Conservation (phyloP, 1,284 basidiomycete genomes). For the Irpex lacteus region DNA sequence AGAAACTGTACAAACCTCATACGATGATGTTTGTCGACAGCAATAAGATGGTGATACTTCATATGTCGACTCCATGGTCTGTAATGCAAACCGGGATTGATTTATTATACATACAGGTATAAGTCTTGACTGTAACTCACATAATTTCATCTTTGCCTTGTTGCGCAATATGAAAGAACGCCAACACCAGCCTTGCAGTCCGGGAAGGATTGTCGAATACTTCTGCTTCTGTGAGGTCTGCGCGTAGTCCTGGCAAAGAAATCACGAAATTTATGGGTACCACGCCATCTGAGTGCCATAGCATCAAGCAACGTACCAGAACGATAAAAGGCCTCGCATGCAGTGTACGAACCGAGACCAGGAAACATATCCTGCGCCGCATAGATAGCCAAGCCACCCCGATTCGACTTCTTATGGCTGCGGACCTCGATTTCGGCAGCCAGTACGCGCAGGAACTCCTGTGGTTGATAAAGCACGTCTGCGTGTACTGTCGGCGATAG, state of each 20-base stretch:
- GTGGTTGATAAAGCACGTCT: background rate
- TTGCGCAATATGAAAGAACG: background rate
- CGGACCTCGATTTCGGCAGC: background rate
- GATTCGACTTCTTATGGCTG: background rate
- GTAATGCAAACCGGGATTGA: background rate
- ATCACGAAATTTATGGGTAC: background rate
- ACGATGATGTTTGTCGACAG: background rate
- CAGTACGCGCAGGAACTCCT: background rate
- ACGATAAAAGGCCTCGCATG: background rate
- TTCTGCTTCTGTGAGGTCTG: background rate
- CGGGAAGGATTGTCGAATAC: background rate
- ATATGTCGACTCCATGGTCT: background rate
- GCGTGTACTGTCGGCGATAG: background rate
- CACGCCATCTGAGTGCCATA: background rate
- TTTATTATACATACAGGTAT: background rate
- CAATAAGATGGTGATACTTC: background rate
- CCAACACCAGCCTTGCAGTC: background rate
- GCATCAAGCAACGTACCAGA: background rate
- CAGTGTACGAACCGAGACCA: background rate
- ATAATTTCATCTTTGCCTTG: background rate
- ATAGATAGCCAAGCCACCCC: background rate
- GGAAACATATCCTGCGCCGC: background rate
- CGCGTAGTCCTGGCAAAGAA: background rate
- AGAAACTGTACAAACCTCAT: background rate
- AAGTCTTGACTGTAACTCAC: no score